Evolutionary conservation across 495 filamentous ascomycete genomes (phyloP).

Genomic region (Chaetomium cochliodes): DNA sequence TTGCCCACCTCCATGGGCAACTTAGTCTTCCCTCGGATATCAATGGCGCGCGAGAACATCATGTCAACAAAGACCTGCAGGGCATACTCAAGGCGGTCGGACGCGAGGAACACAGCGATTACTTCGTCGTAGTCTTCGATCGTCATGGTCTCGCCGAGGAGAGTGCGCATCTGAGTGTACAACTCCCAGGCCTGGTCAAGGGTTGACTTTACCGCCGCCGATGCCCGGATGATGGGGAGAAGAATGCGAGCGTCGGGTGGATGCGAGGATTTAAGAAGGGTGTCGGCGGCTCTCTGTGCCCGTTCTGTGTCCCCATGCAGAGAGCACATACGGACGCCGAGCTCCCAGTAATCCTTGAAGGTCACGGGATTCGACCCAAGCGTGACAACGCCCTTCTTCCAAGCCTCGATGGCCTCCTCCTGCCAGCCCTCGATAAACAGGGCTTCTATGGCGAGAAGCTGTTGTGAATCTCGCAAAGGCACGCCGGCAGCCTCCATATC

Average conservation of each 20-base stretch:
- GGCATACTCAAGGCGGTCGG: constrained; percentile 59
- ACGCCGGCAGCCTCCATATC: constrained; percentile 60
- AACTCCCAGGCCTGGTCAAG: constrained; percentile 62
- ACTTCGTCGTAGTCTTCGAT: constrained; percentile 75
- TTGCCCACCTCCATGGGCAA: constrained; percentile 66
- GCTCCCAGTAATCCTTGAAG: constrained; percentile 60
- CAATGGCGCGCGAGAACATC: constrained; percentile 64
- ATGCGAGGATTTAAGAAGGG: constrained; percentile 53
- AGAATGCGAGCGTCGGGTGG: constrained; percentile 57
- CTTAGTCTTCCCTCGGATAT: constrained; percentile 42
- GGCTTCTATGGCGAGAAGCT: constrained; percentile 63
- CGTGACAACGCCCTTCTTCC: constrained; percentile 57
- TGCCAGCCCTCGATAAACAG: constrained; percentile 59
- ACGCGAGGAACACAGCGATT: constrained; percentile 60
- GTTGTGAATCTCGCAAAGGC: constrained; percentile 54
- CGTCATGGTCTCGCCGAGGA: constrained; percentile 60
- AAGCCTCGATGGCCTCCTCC: constrained; percentile 60
- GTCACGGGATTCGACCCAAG: constrained; percentile 54
- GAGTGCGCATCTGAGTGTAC: constrained; percentile 61
- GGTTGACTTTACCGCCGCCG: constrained; percentile 34
- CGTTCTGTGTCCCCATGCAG: constrained; percentile 58
- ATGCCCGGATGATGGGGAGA: constrained; percentile 62
- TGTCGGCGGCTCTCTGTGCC: constrained; percentile 62
- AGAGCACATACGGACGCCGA: constrained; percentile 67
- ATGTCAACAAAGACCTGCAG: constrained; percentile 78